Base-by-base conservation (phyloP, 106 monocot species). In the Chionographis japonica region DNA sequence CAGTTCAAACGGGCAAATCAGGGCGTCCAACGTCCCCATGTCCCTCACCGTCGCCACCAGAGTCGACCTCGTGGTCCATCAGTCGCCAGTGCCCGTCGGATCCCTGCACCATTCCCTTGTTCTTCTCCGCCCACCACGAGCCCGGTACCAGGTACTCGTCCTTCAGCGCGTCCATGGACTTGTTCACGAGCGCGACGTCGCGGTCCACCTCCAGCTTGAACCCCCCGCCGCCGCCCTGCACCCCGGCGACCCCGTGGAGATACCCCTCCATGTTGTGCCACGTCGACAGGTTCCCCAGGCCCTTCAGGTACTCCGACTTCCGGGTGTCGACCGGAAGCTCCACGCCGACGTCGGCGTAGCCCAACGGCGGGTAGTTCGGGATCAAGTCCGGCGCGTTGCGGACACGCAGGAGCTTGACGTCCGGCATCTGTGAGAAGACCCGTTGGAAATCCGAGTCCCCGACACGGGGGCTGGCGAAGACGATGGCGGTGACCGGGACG, bases 241-340 rank as follows among this genome's bases (percentile, higher is more conserved):
- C 42, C 8, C 95, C 95, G 3, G 95, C 95, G 10, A 92, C 86
- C 3, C 86, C 91, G 64, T 92, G 95, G 37, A 97, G 57, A 54
- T 97, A 85, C 8, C 46, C 71, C 78, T 97, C 95, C 53, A 97
- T 16, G 72, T 72, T 92, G 61, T 97, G 91, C 95, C 92, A 84
- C 18, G 68, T 46, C 40, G 2, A 0, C 9, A 75, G 40, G 37
- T 50, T 68, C 39, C 76, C 84, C 4, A 80, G 86, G 42, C 39
- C 63, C 80, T 86, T 92, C 75, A 97, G 14, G 74, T 83, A 92
- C 49, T 51, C 55, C 7, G 92, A 92, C 41, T 61, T 70, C 11
- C 10, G 16, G 8, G 81, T 85, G 72, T 92, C 78, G 60, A 97
- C 59, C 18, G 14, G 19, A 0, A 97, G 68, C 75, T 76, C 84